Base-by-base conservation (phyloP, 768 basidiomycete genomes). In the Rhodocollybia butyracea region DNA sequence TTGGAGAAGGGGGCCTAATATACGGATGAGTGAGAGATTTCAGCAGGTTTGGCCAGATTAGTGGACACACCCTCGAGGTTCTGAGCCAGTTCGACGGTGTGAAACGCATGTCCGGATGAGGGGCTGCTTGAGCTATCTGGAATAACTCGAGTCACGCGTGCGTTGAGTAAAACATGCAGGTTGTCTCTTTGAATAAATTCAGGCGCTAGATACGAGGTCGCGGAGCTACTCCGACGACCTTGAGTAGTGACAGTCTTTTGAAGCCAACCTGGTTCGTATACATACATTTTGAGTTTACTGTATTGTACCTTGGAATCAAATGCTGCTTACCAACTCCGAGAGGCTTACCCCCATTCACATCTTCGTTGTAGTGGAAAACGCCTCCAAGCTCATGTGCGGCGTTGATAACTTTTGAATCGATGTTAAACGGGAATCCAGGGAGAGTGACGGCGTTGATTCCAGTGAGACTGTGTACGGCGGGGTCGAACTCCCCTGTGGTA, bases 241-340 rank as follows among this genome's bases (percentile, higher is more conserved):
- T 55, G 36, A 13, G 29, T 6, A 5, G 32, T 47, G 24, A 61
- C 36, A 3, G 60, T 62, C 7, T 32, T 21, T 31, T 54, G 61
- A 3, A 55, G 11, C 57, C 60, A 61, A 38, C 59, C 60, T 61
- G 32, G 27, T 10, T 8, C n/a, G 24, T n/a, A n/a, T n/a, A n/a
- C n/a, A n/a, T n/a, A n/a, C n/a, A n/a, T n/a, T n/a, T n/a, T n/a
- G 12, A n/a, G n/a, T n/a, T n/a, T n/a, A n/a, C n/a, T n/a, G n/a
- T n/a, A n/a, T n/a, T n/a, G n/a, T n/a, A n/a, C n/a, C n/a, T n/a
- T n/a, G n/a, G n/a, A n/a, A n/a, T n/a, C n/a, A n/a, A n/a, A n/a
- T n/a, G n/a, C n/a, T n/a, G 48, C 62, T 38, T 31, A 68, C 69
- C 61, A n/a, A 70, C 24, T 11, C 71, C 71, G 6, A 70, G 40